Evolutionary conservation across 306 rosid species (phyloP).

Genomic region (Cucurbita maxima): DNA sequence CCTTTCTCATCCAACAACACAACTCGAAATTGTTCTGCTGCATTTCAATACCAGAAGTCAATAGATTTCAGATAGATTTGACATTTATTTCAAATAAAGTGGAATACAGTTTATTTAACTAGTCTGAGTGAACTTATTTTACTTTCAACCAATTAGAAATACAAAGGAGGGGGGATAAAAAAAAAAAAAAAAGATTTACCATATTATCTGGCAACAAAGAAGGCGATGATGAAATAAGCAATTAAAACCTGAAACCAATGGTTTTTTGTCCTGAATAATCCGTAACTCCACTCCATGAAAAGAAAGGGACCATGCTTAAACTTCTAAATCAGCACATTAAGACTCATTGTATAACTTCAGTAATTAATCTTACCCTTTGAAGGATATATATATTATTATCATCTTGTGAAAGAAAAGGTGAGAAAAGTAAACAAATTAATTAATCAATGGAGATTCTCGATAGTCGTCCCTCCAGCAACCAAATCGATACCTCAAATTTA

Average conservation of each 20-base stretch:
- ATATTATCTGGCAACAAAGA: background rate
- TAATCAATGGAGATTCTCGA: background rate
- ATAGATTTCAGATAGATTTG: background rate
- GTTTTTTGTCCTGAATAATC: background rate
- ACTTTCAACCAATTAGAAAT: background rate
- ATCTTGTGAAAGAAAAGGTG: background rate
- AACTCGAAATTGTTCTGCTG: background rate
- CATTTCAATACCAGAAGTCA: background rate
- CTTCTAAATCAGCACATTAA: background rate
- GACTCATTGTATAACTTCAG: background rate
- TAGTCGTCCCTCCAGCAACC: background rate
- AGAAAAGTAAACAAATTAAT: background rate
- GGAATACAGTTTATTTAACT: background rate
- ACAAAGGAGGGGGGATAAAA: background rate
- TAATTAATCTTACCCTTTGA: background rate
- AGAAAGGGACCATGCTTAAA: background rate
- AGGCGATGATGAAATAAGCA: background rate
- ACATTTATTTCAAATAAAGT: background rate
- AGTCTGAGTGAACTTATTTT: background rate
- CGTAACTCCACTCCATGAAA: background rate
- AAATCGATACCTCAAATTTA: background rate
- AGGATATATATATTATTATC: background rate
- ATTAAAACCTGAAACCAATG: background rate
- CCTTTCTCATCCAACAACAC: constrained; percentile 7
- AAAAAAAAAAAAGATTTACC: background rate